Evolutionary conservation across 179 eudicot species (phyloP), one percentile per base, ranked within the genome.

Genomic region (Dionaea muscipula): DNA sequence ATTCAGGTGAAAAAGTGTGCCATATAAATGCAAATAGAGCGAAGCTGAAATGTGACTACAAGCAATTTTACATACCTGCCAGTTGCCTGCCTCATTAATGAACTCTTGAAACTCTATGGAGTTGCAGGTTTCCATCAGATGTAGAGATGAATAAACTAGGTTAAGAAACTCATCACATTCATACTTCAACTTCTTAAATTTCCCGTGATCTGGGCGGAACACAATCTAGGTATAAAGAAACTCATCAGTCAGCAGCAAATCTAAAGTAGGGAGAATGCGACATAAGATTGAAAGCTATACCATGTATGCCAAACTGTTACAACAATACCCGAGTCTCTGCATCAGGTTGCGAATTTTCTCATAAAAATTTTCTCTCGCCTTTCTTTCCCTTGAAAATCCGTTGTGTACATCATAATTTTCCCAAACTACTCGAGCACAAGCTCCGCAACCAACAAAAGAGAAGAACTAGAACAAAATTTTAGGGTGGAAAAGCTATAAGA

Each of bases 171-270:
- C 90, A 33, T 64, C 74, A 60, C 94, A 88, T 61, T 77, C 83
- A 57, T 60, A 53, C 76, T 80, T 88, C 65, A 93, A 62, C 70
- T 85, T 82, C 56, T 59, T 62, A 46, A 77, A 88, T 57, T 81
- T 93, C 43, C 68, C 79, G 48, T 83, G 79, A 77, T 83, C 78
- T 23, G 83, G 59, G 31, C 99, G 96, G 50, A 71, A 83, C 38
- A 83, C 81, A 71, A 93, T 68, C 96, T 87, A 74, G 35, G 44
- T 19, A 26, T n/a, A 54, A 49, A 16, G 26, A 57, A 22, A 51
- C 22, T 51, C 27, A 57, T 18, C 28, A 38, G 53, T 60, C 17
- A 61, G 64, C 57, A 48, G 37, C 16, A 7, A 55, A 24, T 24
- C 21, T 2, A 20, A 40, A 46, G 41, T 33, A 41, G 22, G 3